Conservation (phyloP, 2,329 filamentous ascomycete genomes). For the Chaetomium sp. region DNA sequence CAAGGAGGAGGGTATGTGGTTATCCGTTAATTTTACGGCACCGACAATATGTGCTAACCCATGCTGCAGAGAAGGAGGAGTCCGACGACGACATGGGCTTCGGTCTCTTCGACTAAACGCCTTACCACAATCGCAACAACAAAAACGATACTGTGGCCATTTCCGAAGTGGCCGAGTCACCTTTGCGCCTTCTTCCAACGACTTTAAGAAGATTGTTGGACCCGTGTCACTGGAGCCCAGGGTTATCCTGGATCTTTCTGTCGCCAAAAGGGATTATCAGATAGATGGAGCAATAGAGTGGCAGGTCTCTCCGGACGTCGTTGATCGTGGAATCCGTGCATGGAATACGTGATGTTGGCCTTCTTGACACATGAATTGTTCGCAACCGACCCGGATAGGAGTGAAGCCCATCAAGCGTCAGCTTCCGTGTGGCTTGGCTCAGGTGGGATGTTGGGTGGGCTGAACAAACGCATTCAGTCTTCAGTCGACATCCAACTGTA, state of each 20-base stretch:
- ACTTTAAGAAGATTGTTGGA: slow-evolving; percentile 7
- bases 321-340: neutral
- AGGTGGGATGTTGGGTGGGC: too few species aligned
- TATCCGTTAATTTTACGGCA: neutral
- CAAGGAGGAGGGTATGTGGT: slow-evolving; percentile 72
- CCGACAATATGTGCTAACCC: slow-evolving; percentile 24
- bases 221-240: slow-evolving; percentile 13
- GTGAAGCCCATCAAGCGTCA: neutral
- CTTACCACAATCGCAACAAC: slow-evolving; percentile 2
- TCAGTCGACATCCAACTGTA: too few species aligned
- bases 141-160: slow-evolving; percentile 9
- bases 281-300: slow-evolving; percentile 19
- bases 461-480: too few species aligned
- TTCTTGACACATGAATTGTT: neutral
- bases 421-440: neutral
- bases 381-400: too few species aligned
- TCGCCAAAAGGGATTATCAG: slow-evolving; percentile 9
- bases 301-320: slow-evolving; percentile 5
- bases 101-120: slow-evolving; percentile 67
- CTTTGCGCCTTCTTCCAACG: slow-evolving; percentile 13
- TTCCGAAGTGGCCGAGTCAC: slow-evolving; percentile 17
- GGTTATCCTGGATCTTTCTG: slow-evolving; percentile 11
- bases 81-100: slow-evolving; percentile 73
- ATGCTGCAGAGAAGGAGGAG: slow-evolving; percentile 53
- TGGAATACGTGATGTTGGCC: neutral